Percentiles rank a stretch among this genome's conserved stretches.
These are phyloP conservation scores for Phytophthora tentaculata DNA, from an alignment of 352 stramenopile genomes.

Conservation along the genomic window DNA sequence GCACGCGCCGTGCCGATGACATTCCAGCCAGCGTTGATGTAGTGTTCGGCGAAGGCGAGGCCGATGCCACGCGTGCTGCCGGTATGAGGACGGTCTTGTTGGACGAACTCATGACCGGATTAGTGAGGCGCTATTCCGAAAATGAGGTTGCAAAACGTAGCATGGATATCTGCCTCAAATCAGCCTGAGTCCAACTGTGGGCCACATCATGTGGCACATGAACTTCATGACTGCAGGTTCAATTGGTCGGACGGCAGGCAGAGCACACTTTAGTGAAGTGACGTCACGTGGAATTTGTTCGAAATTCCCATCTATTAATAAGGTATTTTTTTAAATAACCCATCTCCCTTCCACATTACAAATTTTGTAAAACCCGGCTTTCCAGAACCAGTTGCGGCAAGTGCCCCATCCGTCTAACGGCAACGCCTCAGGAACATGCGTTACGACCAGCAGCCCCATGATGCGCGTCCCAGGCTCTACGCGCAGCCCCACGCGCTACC, in stretches of 20 bases:
- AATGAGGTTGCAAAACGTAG: slow-evolving; percentile 17
- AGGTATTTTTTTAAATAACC: too few species aligned
- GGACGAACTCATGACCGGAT: slow-evolving; percentile 3
- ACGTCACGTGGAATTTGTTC: too few species aligned
- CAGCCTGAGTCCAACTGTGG: too few species aligned
- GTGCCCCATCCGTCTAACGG: background rate
- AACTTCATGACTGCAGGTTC: too few species aligned
- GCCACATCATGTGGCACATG: too few species aligned
- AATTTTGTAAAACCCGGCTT: too few species aligned
- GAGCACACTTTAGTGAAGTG: too few species aligned
- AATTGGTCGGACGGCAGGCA: too few species aligned
- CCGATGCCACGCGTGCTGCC: slow-evolving; percentile 40
- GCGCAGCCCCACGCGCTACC: background rate
- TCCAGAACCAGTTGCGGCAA: too few species aligned
- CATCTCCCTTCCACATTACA: too few species aligned
- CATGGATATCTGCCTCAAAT: too few species aligned
- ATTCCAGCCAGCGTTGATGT: slow-evolving; percentile 24
- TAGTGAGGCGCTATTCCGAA: slow-evolving; percentile 6
- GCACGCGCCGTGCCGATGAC: slow-evolving; percentile 18
- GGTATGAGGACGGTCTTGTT: slow-evolving; percentile 24
- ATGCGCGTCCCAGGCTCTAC: slow-evolving; percentile 52
- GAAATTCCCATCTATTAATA: too few species aligned
- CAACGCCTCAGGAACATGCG: slow-evolving; percentile 15
- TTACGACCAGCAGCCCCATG: slow-evolving; percentile 37
- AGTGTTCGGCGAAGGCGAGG: slow-evolving; percentile 39